Base-by-base conservation (phyloP, 345 rosid species). In the Excoecaria cochinchinensis region DNA sequence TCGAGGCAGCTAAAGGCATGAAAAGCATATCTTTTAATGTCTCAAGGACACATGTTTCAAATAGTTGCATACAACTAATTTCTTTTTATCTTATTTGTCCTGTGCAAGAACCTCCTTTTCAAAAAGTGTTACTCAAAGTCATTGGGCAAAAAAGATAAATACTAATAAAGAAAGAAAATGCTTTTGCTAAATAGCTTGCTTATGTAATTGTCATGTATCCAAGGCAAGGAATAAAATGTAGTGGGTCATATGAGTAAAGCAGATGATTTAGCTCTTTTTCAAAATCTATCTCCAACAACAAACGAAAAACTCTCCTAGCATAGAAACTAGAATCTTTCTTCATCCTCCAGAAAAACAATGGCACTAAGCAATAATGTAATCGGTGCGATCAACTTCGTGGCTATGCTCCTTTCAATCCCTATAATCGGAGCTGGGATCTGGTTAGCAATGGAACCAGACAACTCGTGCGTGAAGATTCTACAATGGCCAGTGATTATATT, bases 401-500 rank as follows among this genome's bases (percentile, higher is more conserved):
- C 97, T 39, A 83, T 93, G 83, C 92, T 95, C 44, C 94, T 95
- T 31, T 91, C 99, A 0, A 82, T 93, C 14, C 99, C 97, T 1
- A 69, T 95, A 71, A 89, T 95, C 47, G 98, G 97, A 1, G 89
- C 89, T 12, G 97, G 98, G 70, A 92, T 95, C 80, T 95, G 98
- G 99, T 87, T 95, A 0, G 77, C 97, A 22, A 89, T 44, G 5
- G 87, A 89, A 60, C 86, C 92, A 0, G 98, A 91, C 83, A 90
- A 95, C 80, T 85, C 96, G 0, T 95, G 99, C 48, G 91, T 93
- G 14, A 91, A 89, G 84, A 82, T 93, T 17, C 87, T 95, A 11
- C 98, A 91, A 68, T 93, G 97, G 98, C 99, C 99, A 8, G 87
- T 93, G 38, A 93, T 95, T 51, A 86, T 90, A 63, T 73, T 95